Conservation (phyloP, 176 grass and related monocot genomes). For the Ampelocalamus luodianensis region DNA sequence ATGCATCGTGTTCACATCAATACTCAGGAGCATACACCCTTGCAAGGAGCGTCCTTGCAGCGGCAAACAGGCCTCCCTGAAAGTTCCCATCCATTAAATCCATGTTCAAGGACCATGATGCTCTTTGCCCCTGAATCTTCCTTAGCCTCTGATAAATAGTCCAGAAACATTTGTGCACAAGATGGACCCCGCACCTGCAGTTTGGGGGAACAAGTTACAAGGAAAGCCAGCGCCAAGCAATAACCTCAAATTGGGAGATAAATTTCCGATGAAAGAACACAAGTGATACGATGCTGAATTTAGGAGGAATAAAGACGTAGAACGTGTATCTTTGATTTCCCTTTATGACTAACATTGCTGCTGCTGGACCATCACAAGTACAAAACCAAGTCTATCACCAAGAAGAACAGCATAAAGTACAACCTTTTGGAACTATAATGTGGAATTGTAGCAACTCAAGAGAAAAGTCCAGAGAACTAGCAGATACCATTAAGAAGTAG, state of each 20-base stretch:
- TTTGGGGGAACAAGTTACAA: conserved; percentile 16
- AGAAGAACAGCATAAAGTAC: neutral
- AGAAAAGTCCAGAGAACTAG: neutral
- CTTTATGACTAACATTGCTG: neutral
- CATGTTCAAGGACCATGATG: conserved; percentile 75
- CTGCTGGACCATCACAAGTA: neutral
- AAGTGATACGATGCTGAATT: neutral
- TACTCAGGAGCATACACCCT: conserved; percentile 49
- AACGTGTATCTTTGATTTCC: neutral
- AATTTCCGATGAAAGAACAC: neutral
- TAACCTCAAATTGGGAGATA: neutral
- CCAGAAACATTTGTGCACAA: conserved; percentile 68
- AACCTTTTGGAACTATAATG: neutral
- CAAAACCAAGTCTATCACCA: neutral
- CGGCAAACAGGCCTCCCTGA: conserved; percentile 71
- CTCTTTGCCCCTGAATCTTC: conserved; percentile 62
- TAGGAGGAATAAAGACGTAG: too few species aligned
- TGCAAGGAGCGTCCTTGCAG: conserved; percentile 76
- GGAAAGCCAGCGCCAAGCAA: neutral
- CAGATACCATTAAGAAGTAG: neutral
- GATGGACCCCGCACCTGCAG: conserved; percentile 78
- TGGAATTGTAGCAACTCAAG: neutral
- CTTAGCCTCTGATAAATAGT: conserved; percentile 63
- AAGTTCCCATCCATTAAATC: conserved; percentile 85
- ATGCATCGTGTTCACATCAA: neutral